Conservation (phyloP, 306 rosid genomes). For the Casuarina glauca region DNA sequence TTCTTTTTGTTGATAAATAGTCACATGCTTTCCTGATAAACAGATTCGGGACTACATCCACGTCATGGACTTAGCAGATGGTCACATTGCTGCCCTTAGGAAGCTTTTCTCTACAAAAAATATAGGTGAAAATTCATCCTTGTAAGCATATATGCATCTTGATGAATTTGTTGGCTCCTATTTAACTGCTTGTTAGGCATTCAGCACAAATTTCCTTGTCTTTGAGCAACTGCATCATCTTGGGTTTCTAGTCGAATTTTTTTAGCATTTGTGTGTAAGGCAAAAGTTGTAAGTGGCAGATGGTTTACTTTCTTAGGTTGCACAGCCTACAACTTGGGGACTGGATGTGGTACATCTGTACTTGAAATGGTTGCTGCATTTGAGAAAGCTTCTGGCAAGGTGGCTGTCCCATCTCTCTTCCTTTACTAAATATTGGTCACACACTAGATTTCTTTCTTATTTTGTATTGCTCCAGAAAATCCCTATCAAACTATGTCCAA, state of each 20-base stretch:
- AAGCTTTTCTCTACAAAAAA: conserved; percentile 69
- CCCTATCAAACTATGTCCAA: conserved; percentile 65
- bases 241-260: background rate
- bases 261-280: conserved; percentile 8
- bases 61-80: conserved; percentile 99
- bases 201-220: conserved; percentile 18
- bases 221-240: background rate
- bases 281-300: conserved; percentile 21
- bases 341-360: conserved; percentile 90
- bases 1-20: background rate
- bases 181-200: background rate
- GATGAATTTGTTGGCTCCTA: background rate
- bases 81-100: conserved; percentile 87
- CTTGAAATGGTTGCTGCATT: conserved; percentile 92
- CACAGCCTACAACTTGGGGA: conserved; percentile 83
- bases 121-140: conserved; percentile 45
- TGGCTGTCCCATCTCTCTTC: conserved; percentile 16
- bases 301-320: conserved; percentile 60
- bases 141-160: background rate
- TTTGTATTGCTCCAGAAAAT: conserved; percentile 58
- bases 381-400: conserved; percentile 85
- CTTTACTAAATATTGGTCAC: background rate
- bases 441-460: conserved; percentile 6
- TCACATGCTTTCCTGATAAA: conserved; percentile 15
- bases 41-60: conserved; percentile 96